Conservation (phyloP, 306 rosid genomes). For the Prunus mongolica region DNA sequence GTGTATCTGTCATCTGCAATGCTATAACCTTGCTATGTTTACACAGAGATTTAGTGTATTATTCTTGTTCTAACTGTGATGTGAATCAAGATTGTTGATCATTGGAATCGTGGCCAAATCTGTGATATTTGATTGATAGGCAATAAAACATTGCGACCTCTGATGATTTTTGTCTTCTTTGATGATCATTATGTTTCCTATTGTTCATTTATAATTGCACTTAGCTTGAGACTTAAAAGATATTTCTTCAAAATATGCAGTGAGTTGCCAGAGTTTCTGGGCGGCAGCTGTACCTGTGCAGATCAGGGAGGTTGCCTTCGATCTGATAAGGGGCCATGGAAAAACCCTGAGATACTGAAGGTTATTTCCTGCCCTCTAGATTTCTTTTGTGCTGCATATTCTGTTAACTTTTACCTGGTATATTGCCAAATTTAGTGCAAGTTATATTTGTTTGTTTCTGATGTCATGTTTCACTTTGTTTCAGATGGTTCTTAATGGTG, state of each 20-base stretch:
- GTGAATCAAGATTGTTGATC: not conserved
- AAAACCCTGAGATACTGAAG: constrained; percentile 86
- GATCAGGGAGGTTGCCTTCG: constrained; percentile 91
- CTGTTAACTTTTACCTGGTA: not conserved
- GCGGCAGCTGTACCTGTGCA: constrained; percentile 87
- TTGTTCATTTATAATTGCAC: constrained; percentile 8
- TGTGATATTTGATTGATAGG: not conserved
- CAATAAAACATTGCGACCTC: not conserved
- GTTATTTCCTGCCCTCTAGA: constrained; percentile 29
- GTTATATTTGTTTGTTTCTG: constrained; percentile 7
- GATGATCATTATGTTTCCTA: not conserved
- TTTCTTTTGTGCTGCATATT: constrained; percentile 10
- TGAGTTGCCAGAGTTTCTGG: constrained; percentile 94
- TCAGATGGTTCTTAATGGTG: constrained; percentile 87
- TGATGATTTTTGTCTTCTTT: not conserved
- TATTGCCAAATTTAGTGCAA: not conserved
- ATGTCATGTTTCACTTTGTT: constrained; percentile 18
- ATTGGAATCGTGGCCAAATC: not conserved
- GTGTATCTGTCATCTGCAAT: not conserved
- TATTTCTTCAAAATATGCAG: constrained; percentile 43
- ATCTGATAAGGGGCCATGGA: constrained; percentile 99
- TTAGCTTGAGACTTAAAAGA: constrained; percentile 12
- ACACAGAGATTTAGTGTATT: not conserved
- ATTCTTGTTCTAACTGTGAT: not conserved
- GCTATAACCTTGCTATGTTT: constrained; percentile 4